Conservation (phyloP, 306 rosid genomes). For the Purshia tridentata region DNA sequence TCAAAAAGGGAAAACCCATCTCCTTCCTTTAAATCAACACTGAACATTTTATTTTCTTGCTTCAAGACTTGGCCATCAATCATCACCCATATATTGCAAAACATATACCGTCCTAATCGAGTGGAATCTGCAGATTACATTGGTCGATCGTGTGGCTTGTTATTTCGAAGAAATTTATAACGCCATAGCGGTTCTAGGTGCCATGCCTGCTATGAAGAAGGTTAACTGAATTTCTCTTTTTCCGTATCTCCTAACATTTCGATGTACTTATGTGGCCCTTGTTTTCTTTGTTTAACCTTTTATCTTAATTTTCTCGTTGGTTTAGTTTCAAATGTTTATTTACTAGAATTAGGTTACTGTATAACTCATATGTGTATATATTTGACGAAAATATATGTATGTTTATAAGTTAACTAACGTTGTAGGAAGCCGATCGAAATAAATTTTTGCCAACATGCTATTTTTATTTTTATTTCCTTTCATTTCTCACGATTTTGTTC, state of each 20-base stretch:
- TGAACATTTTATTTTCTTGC: background rate
- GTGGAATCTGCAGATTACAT: background rate
- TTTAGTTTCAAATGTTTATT: background rate
- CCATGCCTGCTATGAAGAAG: conserved; percentile 62
- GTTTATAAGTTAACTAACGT: background rate
- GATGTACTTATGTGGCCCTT: background rate
- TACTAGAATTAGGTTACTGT: background rate
- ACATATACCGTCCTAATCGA: background rate
- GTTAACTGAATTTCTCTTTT: conserved; percentile 30
- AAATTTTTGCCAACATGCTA: background rate
- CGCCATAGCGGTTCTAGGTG: conserved; percentile 19
- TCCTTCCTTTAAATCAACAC: background rate
- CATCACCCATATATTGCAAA: background rate
- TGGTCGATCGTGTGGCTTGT: no score
- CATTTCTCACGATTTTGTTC: background rate
- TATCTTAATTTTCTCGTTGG: background rate
- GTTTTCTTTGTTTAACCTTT: background rate
- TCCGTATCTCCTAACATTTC: background rate
- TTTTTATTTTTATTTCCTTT: background rate
- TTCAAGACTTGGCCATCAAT: background rate
- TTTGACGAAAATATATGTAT: background rate
- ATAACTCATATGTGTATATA: background rate
- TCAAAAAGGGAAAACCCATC: no score
- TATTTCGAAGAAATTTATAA: background rate
- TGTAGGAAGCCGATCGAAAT: background rate